Evolutionary conservation across 2,329 filamentous ascomycete genomes (phyloP), one percentile per base, ranked within the genome.

Genomic region (Allantophomopsis lycopodina): DNA sequence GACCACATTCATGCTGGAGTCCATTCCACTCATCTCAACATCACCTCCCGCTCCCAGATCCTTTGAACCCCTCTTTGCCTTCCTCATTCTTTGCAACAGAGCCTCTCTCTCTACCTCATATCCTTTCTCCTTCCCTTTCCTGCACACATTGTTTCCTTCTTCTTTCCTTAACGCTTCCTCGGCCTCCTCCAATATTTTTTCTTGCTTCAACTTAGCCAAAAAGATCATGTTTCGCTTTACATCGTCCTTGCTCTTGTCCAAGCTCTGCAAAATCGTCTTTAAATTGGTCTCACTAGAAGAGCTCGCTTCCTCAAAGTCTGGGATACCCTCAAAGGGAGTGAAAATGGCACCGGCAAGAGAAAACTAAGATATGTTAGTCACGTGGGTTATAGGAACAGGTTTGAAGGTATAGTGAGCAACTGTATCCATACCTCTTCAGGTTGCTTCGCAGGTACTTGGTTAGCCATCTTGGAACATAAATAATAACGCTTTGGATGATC

Each of bases 91-190:
- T 44, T 56, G 46, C 37, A 65, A 56, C 44, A 61, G 58, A 14
- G 54, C 50, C 49, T 63, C 48, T 32, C 63, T 55, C 40, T 61
- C 44, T 50, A 68, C 64, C 50, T 68, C 62, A 7, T 40, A 28
- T 8, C 23, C 23, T 12, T 12, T 28, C 11, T 28, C 11, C 23
- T 8, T 28, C 7, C 23, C 8, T 10, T 8, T 28, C 23, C 11
- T 28, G 23, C 23, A 28, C 8, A 8, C 23, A 8, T 28, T 8
- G 2, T 34, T 5, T 23, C 10, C 30, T 11, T 36, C 13, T 18
- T 30, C 30, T n/a, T 7, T 30, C 31, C 33, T 7, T 12, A 50
- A 8, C 20, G 50, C 50, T 17, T 39, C 38, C 18, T 42, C 39
- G 1, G 49, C 43, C 10, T 44, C 37, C 2, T 35, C 33, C 7